Percentiles rank a stretch among this genome's conserved stretches.
These are phyloP conservation scores for Hypoxylon fuscum DNA, from an alignment of 495 filamentous ascomycete species.

Conservation along the genomic window DNA sequence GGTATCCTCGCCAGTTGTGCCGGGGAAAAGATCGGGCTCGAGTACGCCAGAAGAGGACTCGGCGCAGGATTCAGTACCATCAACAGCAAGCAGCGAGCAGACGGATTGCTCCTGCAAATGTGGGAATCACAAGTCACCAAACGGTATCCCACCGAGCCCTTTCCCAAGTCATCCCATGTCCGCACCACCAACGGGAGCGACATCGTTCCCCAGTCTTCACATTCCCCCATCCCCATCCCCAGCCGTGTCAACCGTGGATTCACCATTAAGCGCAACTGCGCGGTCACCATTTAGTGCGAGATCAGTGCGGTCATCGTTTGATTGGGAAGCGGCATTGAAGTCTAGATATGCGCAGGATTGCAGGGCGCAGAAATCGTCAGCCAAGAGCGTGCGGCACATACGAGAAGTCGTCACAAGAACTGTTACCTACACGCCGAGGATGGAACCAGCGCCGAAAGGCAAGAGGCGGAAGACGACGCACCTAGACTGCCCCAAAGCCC, in stretches of 20 bases:
- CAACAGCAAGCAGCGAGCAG: constrained; percentile 61
- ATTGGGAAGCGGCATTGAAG: constrained; percentile 68
- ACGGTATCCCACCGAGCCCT: constrained; percentile 51
- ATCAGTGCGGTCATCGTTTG: constrained; percentile 65
- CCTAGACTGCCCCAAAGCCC: constrained; percentile 35
- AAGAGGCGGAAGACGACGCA: constrained; percentile 69
- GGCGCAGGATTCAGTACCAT: constrained; percentile 58
- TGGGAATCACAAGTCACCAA: constrained; percentile 55
- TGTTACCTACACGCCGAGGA: constrained; percentile 75
- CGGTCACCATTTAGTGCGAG: constrained; percentile 61
- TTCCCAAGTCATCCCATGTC: constrained; percentile 62
- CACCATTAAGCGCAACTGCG: constrained; percentile 53
- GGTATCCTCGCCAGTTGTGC: constrained; percentile 69
- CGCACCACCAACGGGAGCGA: constrained; percentile 61
- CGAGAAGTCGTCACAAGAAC: constrained; percentile 78
- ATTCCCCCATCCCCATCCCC: constrained; percentile 72
- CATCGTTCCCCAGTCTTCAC: constrained; percentile 60
- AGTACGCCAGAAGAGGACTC: constrained; percentile 47
- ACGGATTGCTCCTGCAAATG: constrained; percentile 65
- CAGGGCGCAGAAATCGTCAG: constrained; percentile 56
- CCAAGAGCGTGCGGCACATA: constrained; percentile 64
- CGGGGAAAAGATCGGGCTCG: constrained; percentile 50
- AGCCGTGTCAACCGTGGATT: constrained; percentile 57
- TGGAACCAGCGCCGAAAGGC: constrained; percentile 77
- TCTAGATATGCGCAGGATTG: constrained; percentile 55